Percentiles rank a stretch among this genome's conserved stretches.
These are phyloP conservation scores for Chaetomidium leptoderma DNA, from an alignment of 495 filamentous ascomycete species.

Conservation along the genomic window DNA sequence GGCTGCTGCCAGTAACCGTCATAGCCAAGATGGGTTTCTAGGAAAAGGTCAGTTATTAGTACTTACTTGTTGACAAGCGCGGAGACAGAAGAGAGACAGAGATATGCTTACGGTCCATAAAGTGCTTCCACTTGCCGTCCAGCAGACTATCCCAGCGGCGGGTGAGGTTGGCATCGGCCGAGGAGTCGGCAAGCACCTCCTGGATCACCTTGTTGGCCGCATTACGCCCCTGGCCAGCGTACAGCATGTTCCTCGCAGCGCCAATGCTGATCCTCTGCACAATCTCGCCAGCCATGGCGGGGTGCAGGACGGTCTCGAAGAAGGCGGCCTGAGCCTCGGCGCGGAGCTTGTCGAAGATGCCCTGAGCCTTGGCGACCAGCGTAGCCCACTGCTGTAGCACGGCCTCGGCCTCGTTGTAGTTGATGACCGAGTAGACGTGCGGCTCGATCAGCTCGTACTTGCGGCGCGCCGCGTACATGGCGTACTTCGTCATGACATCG, in stretches of 20 bases:
- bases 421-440: slow-evolving; percentile 58
- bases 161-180: slow-evolving; percentile 59
- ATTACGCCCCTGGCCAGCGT: slow-evolving; percentile 60
- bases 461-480: slow-evolving; percentile 57
- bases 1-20: slow-evolving; percentile 63
- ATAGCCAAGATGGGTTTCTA: slow-evolving; percentile 52
- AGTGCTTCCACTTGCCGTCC: slow-evolving; percentile 68
- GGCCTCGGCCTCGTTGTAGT: slow-evolving; percentile 67
- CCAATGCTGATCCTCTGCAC: slow-evolving; percentile 59
- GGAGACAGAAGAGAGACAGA: no score
- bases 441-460: slow-evolving; percentile 68
- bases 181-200: slow-evolving; percentile 55
- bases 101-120: slow-evolving; percentile 59
- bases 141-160: slow-evolving; percentile 59
- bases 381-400: slow-evolving; percentile 60
- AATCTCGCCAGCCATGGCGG: slow-evolving; percentile 57
- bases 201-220: slow-evolving; percentile 59
- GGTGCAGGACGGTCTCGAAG: slow-evolving; percentile 68
- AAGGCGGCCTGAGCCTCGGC: slow-evolving; percentile 51
- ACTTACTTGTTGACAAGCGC: no score
- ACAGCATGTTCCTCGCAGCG: slow-evolving; percentile 58
- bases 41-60: slow-evolving; percentile 7
- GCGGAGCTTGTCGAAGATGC: slow-evolving; percentile 52
- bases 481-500: slow-evolving; percentile 56
- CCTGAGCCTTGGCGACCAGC: slow-evolving; percentile 51